These are phyloP conservation scores for Brasilioporus rufonigricans DNA, from an alignment of 768 basidiomycete genomes.

Conservation along the genomic window DNA sequence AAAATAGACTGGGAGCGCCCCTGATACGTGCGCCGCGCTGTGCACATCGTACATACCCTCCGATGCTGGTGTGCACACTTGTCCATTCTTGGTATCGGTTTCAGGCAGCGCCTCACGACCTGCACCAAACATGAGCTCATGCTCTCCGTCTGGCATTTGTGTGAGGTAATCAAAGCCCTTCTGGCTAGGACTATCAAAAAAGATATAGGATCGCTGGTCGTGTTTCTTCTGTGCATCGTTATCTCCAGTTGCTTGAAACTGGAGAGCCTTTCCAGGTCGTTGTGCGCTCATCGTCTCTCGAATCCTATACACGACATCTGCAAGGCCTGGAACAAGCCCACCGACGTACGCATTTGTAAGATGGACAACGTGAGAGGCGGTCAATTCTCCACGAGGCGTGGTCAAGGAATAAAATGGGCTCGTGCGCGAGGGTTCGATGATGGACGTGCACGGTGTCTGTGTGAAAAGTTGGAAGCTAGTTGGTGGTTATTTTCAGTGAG, in stretches of 20 bases:
- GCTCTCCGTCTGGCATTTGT: slow-evolving; percentile 47
- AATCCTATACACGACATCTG: slow-evolving; percentile 28
- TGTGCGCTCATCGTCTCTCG: slow-evolving; percentile 67
- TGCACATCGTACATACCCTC: slow-evolving; percentile 33
- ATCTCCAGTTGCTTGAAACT: slow-evolving; percentile 5
- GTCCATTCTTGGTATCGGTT: background rate
- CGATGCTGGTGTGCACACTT: slow-evolving; percentile 25
- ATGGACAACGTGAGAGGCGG: slow-evolving; percentile 44
- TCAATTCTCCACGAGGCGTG: slow-evolving; percentile 43
- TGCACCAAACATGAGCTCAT: slow-evolving; percentile 68
- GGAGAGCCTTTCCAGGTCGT: slow-evolving; percentile 42
- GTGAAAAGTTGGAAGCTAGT: slow-evolving; percentile 42
- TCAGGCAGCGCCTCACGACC: slow-evolving; percentile 37
- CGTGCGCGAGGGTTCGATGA: slow-evolving; percentile 27
- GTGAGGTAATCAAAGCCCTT: slow-evolving; percentile 66
- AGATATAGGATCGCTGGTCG: slow-evolving; percentile 57
- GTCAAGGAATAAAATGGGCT: slow-evolving; percentile 36
- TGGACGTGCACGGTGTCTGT: slow-evolving; percentile 39
- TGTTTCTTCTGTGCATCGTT: slow-evolving; percentile 19
- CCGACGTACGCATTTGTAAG: slow-evolving; percentile 57
- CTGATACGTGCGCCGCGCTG: slow-evolving; percentile 43
- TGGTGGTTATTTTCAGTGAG: background rate
- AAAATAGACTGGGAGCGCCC: slow-evolving; percentile 56
- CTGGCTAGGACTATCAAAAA: slow-evolving; percentile 42
- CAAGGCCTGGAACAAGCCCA: slow-evolving; percentile 43